phyloP scores from a whole-genome alignment of 2,329 filamentous ascomycete species.

The Annulohypoxylon truncatum region DNA sequence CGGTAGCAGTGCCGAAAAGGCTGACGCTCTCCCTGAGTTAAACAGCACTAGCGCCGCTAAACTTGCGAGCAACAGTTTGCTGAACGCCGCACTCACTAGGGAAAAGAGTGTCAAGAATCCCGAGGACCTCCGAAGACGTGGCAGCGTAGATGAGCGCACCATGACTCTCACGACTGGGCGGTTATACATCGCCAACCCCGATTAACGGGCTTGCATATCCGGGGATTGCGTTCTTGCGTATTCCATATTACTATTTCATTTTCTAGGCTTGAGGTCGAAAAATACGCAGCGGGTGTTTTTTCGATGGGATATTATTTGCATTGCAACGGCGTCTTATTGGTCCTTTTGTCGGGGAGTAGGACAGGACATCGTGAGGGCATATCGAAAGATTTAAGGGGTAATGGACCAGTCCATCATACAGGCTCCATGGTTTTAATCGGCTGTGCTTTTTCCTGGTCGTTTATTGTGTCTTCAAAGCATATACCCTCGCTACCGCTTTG shows the following conservation, averaged over 20 bases:
- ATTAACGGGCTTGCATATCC: conserved; percentile 56
- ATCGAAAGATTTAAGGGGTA: conserved; percentile 37
- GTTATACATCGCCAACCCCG: conserved; percentile 88
- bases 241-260: conserved; percentile 6
- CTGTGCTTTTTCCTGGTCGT: conserved; percentile 25
- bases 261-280: conserved; percentile 18
- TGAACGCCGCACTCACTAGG: conserved; percentile 68
- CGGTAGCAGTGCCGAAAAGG: conserved; percentile 69
- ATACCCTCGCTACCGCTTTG: conserved; percentile 49
- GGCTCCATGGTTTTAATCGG: conserved; percentile 42
- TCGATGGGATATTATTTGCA: conserved; percentile 42
- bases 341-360: conserved; percentile 28
- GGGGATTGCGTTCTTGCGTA: not conserved
- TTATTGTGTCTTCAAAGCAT: conserved; percentile 39
- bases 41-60: conserved; percentile 56
- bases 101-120: conserved; percentile 74
- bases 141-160: conserved; percentile 85
- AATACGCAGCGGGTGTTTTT: conserved; percentile 21
- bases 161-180: conserved; percentile 79
- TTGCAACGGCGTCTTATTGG: conserved; percentile 46
- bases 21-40: conserved; percentile 70
- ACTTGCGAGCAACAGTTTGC: conserved; percentile 68
- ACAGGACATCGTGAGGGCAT: conserved; percentile 36
- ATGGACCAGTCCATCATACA: conserved; percentile 41
- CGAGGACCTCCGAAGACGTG: conserved; percentile 79